Base-by-base conservation (phyloP, 1,139 yeast genomes). In the Debaryomycetaceae sp. region DNA sequence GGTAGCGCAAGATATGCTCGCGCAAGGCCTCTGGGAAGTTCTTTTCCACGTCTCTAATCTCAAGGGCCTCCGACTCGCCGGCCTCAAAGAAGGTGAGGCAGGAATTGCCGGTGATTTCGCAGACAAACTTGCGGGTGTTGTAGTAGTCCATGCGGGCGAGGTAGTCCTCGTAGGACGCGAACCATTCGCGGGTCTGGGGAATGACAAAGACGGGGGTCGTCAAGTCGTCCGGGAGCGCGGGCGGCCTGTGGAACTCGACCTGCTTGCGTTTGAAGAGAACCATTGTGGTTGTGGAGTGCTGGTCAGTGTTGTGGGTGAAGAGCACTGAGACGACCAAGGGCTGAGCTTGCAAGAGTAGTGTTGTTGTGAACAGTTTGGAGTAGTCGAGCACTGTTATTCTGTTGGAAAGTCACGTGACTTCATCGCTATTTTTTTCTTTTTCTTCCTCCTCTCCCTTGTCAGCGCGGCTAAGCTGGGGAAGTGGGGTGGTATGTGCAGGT, bases 71-170 rank as follows among this genome's bases (percentile, higher is more conserved):
- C 40, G 83, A 76, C 34, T 76, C 73, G 28, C 73, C 62, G 0
- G 98, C 98, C 46, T 90, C 93, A 49, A 86, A 86, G 50, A 73
- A 90, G 1, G 95, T 83, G 33, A 87, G 64, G 44, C 94, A 80
- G 13, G 95, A 80, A 45, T 86, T 85, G 16, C 98, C 98, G 1
- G 96, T 85, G 32, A 90, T 79, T 57, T 90, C 98, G 58, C 97
- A 90, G 5, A 86, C 93, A 55, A 90, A 90, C 49, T 83, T 80
- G 39, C 75, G 73, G 35, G 75, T 69, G 37, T 67, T 68, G 51
- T 79, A 81, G 51, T 77, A 80, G 49, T 80, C 86, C 58, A 79
- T 55, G 31, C 87, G 55, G 13, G 56, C 54, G 32, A 90, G 58
- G 47, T 82, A 90, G 8, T 75, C 83, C 31, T 79, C 86, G 49